Percentiles rank a stretch among this genome's conserved stretches.
Evolutionary conservation across 176 grass and related monocot species (phyloP).

Genomic region (Rhipidocladum racemiflorum): DNA sequence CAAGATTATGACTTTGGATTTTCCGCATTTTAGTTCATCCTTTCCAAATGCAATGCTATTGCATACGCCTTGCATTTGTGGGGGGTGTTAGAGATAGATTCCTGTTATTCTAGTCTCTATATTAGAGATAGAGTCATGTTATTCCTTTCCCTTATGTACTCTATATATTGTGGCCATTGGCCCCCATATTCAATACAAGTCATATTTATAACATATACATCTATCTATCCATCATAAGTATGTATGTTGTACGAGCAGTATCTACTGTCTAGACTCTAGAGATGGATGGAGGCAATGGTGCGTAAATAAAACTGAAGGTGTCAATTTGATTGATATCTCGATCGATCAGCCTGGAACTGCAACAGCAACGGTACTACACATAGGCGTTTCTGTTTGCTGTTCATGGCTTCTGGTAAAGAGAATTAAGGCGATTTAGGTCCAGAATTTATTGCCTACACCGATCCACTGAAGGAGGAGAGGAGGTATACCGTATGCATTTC

Average conservation of each 20-base stretch:
- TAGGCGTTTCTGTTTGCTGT: not conserved
- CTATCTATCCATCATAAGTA: not conserved
- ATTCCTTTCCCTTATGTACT: too few relatives aligned
- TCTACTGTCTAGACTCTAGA: not conserved
- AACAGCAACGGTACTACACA: not conserved
- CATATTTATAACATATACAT: too few relatives aligned
- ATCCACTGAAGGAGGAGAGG: not conserved
- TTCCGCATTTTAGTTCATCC: too few relatives aligned
- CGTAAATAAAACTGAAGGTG: not conserved
- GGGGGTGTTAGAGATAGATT: too few relatives aligned
- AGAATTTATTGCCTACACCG: slow-evolving; percentile 23
- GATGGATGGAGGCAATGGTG: not conserved
- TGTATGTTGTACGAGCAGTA: not conserved
- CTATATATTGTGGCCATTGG: too few relatives aligned
- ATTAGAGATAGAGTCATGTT: too few relatives aligned
- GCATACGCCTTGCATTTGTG: too few relatives aligned
- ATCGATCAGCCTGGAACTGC: not conserved
- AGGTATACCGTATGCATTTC: not conserved
- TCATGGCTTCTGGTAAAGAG: not conserved
- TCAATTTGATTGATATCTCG: not conserved
- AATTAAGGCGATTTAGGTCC: slow-evolving; percentile 25
- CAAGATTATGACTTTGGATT: too few relatives aligned
- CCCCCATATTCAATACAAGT: too few relatives aligned
- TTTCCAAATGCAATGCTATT: too few relatives aligned
- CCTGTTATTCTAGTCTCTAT: too few relatives aligned